Conservation (phyloP, 352 stramenopile genomes). For the Elongisporangium senticosum region DNA sequence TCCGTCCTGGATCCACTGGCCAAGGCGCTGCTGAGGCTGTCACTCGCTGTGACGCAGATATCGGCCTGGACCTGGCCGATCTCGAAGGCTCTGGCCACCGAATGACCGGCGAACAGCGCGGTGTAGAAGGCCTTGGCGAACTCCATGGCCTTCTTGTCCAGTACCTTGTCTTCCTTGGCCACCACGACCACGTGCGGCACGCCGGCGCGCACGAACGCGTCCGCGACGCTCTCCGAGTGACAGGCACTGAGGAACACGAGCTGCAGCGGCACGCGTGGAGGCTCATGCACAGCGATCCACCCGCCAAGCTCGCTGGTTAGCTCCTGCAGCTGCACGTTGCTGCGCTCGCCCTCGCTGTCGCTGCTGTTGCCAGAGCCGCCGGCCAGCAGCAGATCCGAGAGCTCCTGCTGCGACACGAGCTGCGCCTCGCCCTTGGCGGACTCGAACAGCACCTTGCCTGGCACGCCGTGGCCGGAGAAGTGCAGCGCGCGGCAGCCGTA, state of each 20-base stretch:
- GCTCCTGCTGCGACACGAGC: slow-evolving; percentile 77
- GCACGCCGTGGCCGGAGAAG: slow-evolving; percentile 74
- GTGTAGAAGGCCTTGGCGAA: slow-evolving; percentile 89
- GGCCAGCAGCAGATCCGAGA: slow-evolving; percentile 67
- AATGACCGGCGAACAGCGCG: slow-evolving; percentile 74
- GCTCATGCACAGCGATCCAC: slow-evolving; percentile 32
- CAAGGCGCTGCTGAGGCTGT: slow-evolving; percentile 8
- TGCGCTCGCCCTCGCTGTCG: slow-evolving; percentile 8
- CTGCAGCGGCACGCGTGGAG: slow-evolving; percentile 44
- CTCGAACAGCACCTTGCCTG: slow-evolving; percentile 79
- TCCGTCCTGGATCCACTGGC: slow-evolving; percentile 1
- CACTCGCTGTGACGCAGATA: slow-evolving; percentile 40
- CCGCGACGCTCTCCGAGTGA: slow-evolving; percentile 81
- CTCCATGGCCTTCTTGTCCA: slow-evolving; percentile 84
- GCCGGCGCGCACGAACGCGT: slow-evolving; percentile 85
- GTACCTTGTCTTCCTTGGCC: slow-evolving; percentile 75
- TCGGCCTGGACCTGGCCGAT: slow-evolving; percentile 78
- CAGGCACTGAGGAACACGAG: slow-evolving; percentile 90
- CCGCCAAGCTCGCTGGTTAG: slow-evolving; percentile 7
- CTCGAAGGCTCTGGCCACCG: slow-evolving; percentile 73
- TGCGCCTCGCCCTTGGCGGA: slow-evolving; percentile 74
- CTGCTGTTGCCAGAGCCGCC: slow-evolving; percentile 36
- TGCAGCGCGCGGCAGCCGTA: slow-evolving; percentile 73
- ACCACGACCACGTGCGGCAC: slow-evolving; percentile 90
- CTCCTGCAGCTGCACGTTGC: slow-evolving; percentile 8